Evolutionary conservation across 2,329 filamentous ascomycete genomes (phyloP).

Genomic region (Aspergillus neotritici): DNA sequence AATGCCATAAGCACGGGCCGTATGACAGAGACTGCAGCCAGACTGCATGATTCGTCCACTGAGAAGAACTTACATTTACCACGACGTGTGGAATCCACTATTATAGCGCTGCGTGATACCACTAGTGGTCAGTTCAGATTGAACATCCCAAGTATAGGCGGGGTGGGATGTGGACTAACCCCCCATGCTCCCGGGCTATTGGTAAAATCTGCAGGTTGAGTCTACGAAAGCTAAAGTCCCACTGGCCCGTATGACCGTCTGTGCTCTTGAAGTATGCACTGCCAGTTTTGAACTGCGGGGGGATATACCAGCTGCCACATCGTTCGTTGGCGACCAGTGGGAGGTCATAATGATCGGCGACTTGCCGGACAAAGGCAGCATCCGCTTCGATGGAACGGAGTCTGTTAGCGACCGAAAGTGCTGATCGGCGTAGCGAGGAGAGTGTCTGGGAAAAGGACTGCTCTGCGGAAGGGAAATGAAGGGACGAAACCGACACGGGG

Average conservation of each 20-base stretch:
- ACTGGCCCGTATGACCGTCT: slow-evolving; percentile 85
- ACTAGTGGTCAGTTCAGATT: neutral
- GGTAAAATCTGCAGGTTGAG: slow-evolving; percentile 78
- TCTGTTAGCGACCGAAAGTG: slow-evolving; percentile 74
- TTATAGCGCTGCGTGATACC: slow-evolving; percentile 48
- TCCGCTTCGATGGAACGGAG: slow-evolving; percentile 73
- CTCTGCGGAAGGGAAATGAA: slow-evolving; percentile 50
- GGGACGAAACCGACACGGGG: slow-evolving; percentile 34
- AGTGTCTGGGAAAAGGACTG: slow-evolving; percentile 65
- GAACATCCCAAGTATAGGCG: slow-evolving; percentile 9
- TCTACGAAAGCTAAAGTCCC: slow-evolving; percentile 79
- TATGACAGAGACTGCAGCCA: slow-evolving; percentile 16
- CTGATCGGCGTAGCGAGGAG: slow-evolving; percentile 66
- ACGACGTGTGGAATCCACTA: slow-evolving; percentile 87
- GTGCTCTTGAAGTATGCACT: slow-evolving; percentile 97
- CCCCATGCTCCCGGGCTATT: slow-evolving; percentile 60
- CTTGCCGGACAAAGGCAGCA: slow-evolving; percentile 63
- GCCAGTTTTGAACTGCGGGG: slow-evolving; percentile 56
- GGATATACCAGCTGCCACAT: slow-evolving; percentile 93
- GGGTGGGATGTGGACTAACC: slow-evolving; percentile 42
- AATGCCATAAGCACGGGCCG: neutral
- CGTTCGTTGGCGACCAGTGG: slow-evolving; percentile 88
- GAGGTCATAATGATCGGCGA: slow-evolving; percentile 47
- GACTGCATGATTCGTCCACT: neutral
- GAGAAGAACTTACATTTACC: slow-evolving; percentile 63